Percentiles rank a stretch among this genome's conserved stretches.
Conservation (phyloP, 108 stramenopile species). For the Nannochloropsis granulata region DNA sequence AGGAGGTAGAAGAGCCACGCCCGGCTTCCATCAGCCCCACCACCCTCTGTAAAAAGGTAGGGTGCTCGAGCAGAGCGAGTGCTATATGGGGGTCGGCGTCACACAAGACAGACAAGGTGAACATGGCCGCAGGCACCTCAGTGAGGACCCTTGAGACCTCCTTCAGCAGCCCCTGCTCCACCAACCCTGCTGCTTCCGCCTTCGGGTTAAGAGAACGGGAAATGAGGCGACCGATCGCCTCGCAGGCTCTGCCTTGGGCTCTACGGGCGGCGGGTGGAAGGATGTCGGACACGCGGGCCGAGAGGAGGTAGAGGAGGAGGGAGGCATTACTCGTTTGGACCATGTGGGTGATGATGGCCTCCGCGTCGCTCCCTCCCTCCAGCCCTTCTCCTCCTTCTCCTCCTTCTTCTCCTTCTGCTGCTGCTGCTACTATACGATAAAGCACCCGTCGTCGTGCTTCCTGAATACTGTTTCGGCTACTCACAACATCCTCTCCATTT, state of each 20-base stretch:
- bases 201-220: neutral
- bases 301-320: neutral
- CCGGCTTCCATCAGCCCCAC: neutral
- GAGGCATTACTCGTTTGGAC: neutral
- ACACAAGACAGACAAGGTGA: neutral
- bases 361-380: neutral
- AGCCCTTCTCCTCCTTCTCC: no score
- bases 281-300: neutral
- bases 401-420: no score
- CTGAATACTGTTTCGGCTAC: neutral
- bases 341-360: neutral
- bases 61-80: neutral
- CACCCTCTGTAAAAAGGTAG: neutral
- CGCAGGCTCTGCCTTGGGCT: neutral
- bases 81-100: neutral
- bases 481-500: neutral
- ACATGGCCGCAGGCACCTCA: neutral
- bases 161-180: neutral
- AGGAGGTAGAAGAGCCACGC: neutral
- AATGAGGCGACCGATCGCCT: neutral
- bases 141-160: neutral
- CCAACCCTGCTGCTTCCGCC: neutral
- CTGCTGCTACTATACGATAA: neutral
- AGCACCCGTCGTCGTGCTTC: neutral
- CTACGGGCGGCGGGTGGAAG: neutral